Base-by-base conservation (phyloP, 1,284 basidiomycete species). In the Pseudozyma thailandica region DNA sequence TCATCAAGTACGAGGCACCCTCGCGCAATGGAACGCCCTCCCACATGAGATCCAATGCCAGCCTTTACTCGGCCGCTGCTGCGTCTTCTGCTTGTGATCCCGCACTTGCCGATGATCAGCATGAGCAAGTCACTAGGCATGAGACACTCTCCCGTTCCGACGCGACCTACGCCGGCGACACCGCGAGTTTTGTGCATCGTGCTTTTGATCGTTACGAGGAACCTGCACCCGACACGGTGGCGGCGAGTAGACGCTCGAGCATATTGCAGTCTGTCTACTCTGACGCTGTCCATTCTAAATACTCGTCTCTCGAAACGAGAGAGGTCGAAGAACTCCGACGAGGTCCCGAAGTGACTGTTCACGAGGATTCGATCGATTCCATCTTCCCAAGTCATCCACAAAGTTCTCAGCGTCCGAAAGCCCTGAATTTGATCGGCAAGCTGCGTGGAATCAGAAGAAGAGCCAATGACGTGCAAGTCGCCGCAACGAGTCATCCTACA, bases 401-500 rank as follows among this genome's bases (percentile, higher is more conserved):
- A 20, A n/a, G 27, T 2, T 3, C 30, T 16, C 49, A 31, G 20
- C 53, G 60, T 21, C 39, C 60, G 4, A 33, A 48, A 26, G 45
- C 60, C 13, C 30, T 56, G 0, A 60, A 39, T 25, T 30, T 60
- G 44, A 56, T 56, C 20, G 49, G 46, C n/a, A 35, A 33, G 53
- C 42, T 56, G 31, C 39, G 52, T 31, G 51, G 52, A 5, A 50
- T 37, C 16, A 15, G 49, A 6, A 23, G 33, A 35, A 35, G 33
- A 35, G 33, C 33, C 33, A 7, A 12, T 35, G 6, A 7, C 33
- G n/a, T n/a, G n/a, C n/a, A n/a, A n/a, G n/a, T n/a, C n/a, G n/a
- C n/a, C n/a, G n/a, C n/a, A n/a, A n/a, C n/a, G n/a, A n/a, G n/a
- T n/a, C n/a, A n/a, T n/a, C n/a, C n/a, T n/a, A n/a, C 50, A 10